Evolutionary conservation across 1,284 basidiomycete genomes (phyloP).

Genomic region (Moesziomyces sp.): DNA sequence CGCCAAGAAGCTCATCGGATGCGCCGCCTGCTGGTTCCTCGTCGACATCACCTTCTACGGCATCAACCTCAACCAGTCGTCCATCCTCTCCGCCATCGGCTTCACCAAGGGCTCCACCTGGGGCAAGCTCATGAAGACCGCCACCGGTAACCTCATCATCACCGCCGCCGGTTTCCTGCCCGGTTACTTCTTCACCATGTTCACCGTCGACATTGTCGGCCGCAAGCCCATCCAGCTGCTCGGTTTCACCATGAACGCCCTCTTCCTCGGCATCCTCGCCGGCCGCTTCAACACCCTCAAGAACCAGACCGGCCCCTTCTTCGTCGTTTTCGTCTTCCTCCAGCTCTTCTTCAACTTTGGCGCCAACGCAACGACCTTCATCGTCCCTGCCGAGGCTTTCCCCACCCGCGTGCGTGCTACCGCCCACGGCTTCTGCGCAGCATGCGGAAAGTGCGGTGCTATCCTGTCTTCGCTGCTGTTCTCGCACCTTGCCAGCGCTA

Average conservation of each 20-base stretch:
- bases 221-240: conserved; percentile 67
- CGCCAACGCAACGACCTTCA: conserved; percentile 82
- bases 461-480: conserved; percentile 69
- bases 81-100: conserved; percentile 76
- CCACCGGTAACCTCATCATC: conserved; percentile 68
- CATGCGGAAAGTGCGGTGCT: conserved; percentile 71
- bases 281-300: conserved; percentile 60
- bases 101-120: conserved; percentile 69
- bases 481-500: conserved; percentile 43
- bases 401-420: conserved; percentile 77
- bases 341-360: conserved; percentile 71
- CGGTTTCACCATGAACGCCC: conserved; percentile 64
- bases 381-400: conserved; percentile 81
- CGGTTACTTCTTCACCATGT: conserved; percentile 64
- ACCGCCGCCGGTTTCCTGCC: conserved; percentile 64
- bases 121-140: conserved; percentile 72
- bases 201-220: conserved; percentile 60
- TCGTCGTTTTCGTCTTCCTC: conserved; percentile 80
- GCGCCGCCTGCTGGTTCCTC: conserved; percentile 61
- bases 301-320: conserved; percentile 74
- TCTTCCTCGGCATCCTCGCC: conserved; percentile 66
- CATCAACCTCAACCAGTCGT: conserved; percentile 81
- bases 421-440: conserved; percentile 70
- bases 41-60: conserved; percentile 81
- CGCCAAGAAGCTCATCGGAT: conserved; percentile 58